Conservation (phyloP, 2,329 filamentous ascomycete genomes). For the Septoria linicola region DNA sequence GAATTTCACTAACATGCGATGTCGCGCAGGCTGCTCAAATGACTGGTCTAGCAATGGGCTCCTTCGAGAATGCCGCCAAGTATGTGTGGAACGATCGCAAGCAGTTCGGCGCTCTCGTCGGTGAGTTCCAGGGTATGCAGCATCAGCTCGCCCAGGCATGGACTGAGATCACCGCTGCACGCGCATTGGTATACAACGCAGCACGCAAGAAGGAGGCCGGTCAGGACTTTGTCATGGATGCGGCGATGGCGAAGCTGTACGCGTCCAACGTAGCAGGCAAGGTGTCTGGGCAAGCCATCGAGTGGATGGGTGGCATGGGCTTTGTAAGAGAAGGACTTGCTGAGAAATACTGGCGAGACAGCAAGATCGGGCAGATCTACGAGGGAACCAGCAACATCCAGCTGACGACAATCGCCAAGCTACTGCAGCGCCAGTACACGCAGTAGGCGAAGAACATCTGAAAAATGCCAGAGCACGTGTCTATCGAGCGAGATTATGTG, state of each 20-base stretch:
- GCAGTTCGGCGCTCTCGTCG: conserved; percentile 91
- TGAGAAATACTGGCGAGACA: conserved; percentile 97
- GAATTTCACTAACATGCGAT: not conserved
- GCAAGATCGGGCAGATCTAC: conserved; percentile 86
- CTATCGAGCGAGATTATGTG: too few relatives aligned
- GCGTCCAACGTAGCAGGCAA: conserved; percentile 87
- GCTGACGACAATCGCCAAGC: conserved; percentile 68
- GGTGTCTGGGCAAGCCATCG: conserved; percentile 81
- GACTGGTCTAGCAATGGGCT: conserved; percentile 91
- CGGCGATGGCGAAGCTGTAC: conserved; percentile 97
- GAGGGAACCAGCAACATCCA: conserved; percentile 83
- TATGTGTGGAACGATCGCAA: conserved; percentile 99
- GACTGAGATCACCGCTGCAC: conserved; percentile 86
- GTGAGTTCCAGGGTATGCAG: conserved; percentile 99
- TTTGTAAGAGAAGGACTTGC: conserved; percentile 95
- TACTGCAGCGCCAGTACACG: conserved; percentile 68
- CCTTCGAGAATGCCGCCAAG: conserved; percentile 88
- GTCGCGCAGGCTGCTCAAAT: conserved; percentile 71
- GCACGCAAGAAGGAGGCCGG: conserved; percentile 97
- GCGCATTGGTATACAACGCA: conserved; percentile 92
- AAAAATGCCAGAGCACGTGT: not conserved
- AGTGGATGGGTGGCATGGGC: conserved; percentile 99
- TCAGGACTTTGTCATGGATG: conserved; percentile 90
- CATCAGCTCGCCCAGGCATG: conserved; percentile 97
- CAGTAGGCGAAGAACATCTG: not conserved